A percentile compares a stretch with the other conserved stretches of the same genome.
Evolutionary conservation across 371 early-diverging fungal genomes (phyloP).

Genomic region (Rhizopus stolonifer): DNA sequence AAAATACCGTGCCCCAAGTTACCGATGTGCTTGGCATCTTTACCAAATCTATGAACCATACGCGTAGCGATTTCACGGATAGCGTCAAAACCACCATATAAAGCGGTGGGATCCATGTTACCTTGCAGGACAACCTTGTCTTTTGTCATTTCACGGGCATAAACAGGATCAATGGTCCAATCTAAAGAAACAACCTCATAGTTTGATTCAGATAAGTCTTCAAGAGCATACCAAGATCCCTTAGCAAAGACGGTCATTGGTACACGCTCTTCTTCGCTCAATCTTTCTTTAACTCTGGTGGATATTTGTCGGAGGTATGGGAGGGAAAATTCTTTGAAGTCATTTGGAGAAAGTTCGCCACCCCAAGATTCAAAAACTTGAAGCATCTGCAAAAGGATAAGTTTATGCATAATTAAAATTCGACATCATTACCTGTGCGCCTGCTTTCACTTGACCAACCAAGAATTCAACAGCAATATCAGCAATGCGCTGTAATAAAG

Average conservation of each 20-base stretch:
- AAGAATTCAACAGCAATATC: conserved; percentile 85
- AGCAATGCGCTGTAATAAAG: conserved; percentile 77
- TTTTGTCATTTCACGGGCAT: conserved; percentile 60
- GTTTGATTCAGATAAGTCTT: conserved; percentile 62
- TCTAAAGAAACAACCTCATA: conserved; percentile 90
- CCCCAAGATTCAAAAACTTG: conserved; percentile 98
- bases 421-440: conserved; percentile 80
- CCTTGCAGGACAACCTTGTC: conserved; percentile 87
- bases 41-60: conserved; percentile 87
- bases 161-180: conserved; percentile 85
- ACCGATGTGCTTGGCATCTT: conserved; percentile 76
- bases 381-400: conserved; percentile 59
- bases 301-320: conserved; percentile 89
- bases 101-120: conserved; percentile 89
- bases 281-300: conserved; percentile 61
- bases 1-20: conserved; percentile 97
- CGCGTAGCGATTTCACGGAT: conserved; percentile 72
- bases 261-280: conserved; percentile 51
- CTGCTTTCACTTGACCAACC: conserved; percentile 94
- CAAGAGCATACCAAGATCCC: conserved; percentile 86
- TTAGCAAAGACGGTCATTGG: conserved; percentile 93
- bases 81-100: conserved; percentile 76
- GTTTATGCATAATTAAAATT: background rate
- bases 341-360: conserved; percentile 84
- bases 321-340: conserved; percentile 81